A percentile compares a stretch with the other conserved stretches of the same genome.
Evolutionary conservation across 768 basidiomycete species (phyloP).

Genomic region (Lactifluus echinatus): DNA sequence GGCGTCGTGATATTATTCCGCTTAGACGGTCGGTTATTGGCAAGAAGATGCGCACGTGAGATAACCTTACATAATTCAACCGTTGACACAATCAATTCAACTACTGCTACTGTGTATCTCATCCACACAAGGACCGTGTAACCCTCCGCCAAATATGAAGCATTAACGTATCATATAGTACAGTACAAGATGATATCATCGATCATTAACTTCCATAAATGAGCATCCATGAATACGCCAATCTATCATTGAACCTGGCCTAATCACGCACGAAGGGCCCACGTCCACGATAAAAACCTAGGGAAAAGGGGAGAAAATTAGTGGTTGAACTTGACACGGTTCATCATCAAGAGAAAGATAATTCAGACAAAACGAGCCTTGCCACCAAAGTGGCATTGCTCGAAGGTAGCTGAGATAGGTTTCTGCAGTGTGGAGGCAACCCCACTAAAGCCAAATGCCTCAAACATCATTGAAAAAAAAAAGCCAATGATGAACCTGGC

Average conservation of each 20-base stretch:
- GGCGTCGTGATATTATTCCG: neutral
- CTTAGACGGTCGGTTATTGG: too few relatives aligned
- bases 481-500: constrained; percentile 21
- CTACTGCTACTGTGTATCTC: too few relatives aligned
- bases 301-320: neutral
- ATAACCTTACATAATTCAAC: too few relatives aligned
- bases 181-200: neutral
- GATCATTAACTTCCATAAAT: neutral
- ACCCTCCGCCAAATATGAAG: too few relatives aligned
- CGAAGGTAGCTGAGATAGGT: constrained; percentile 88
- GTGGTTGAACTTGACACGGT: neutral
- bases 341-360: neutral
- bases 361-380: constrained; percentile 41
- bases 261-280: too few relatives aligned
- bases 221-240: neutral
- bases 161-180: too few relatives aligned
- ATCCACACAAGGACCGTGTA: too few relatives aligned
- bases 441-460: constrained; percentile 92
- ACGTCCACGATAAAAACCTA: neutral
- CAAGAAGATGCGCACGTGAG: too few relatives aligned
- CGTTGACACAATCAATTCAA: too few relatives aligned
- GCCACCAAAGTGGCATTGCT: constrained; percentile 38
- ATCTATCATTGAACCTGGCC: neutral
- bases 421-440: constrained; percentile 66
- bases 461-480: constrained; percentile 58